phyloP scores from a whole-genome alignment of 306 rosid species.

The Ammopiptanthus mongolicus region DNA sequence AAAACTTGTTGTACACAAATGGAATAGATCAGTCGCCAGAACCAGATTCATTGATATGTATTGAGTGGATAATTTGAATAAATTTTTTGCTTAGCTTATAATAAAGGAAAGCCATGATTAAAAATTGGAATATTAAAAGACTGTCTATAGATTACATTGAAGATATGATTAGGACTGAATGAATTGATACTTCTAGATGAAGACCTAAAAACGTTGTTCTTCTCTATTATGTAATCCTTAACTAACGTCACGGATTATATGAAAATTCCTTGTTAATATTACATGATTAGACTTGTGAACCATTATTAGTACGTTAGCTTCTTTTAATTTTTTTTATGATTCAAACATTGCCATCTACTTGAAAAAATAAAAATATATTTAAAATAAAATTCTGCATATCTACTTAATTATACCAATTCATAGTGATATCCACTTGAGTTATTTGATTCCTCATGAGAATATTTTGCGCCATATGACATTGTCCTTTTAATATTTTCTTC shows the following conservation, averaged over 20 bases:
- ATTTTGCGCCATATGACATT: neutral
- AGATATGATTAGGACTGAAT: slow-evolving; percentile 29
- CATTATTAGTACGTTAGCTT: neutral
- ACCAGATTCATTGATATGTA: slow-evolving; percentile 1
- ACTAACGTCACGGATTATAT: neutral
- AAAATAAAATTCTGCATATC: neutral
- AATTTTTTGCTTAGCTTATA: neutral
- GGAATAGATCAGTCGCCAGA: slow-evolving; percentile 3
- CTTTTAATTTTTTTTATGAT: neutral
- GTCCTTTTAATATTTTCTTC: neutral
- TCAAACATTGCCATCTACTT: neutral
- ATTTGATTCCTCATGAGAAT: slow-evolving; percentile 19
- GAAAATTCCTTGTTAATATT: neutral
- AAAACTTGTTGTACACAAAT: neutral
- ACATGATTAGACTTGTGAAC: neutral
- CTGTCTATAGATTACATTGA: slow-evolving; percentile 7
- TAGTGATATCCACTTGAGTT: slow-evolving; percentile 7
- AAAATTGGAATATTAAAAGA: slow-evolving; percentile 10
- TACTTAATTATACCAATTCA: neutral
- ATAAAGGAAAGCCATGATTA: neutral
- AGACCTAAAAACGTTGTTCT: neutral
- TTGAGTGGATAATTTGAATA: neutral
- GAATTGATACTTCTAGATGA: neutral
- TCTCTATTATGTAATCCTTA: neutral
- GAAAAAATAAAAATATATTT: neutral